Base-by-base conservation (phyloP, 2,329 filamentous ascomycete genomes). In the Botrytis cinerea region DNA sequence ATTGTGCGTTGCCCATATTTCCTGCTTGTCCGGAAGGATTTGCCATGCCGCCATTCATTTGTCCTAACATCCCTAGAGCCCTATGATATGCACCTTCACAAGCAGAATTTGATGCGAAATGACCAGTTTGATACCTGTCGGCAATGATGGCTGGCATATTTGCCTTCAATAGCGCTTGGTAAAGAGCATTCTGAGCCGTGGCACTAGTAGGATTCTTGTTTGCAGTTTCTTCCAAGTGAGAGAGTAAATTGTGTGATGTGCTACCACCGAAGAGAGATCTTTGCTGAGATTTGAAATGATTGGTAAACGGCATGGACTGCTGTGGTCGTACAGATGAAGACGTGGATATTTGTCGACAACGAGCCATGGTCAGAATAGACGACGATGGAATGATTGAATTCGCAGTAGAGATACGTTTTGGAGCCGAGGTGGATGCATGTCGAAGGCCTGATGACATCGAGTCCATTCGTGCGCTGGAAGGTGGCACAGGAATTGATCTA, bases 71-170 rank as follows among this genome's bases (percentile, higher is more conserved):
- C 76, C 90, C 86, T 48, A 98, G 83, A 35, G 96, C 94, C 80
- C 91, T 91, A 70, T 90, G 86, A 82, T 97, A 98, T 38, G 92
- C 88, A 64, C 91, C 88, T 73, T 97, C 93, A n/a, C 92, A 92
- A 20, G 89, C 88, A 25, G 90, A 82, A 81, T 95, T 98, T 32
- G 89, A 90, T 18, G 95, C 95, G 81, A 95, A 99, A 72, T 92
- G 90, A 75, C 93, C 93, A 25, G 92, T 94, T 81, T 94, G 91
- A 82, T 97, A 96, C 79, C 96, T 88, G 83, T 98, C 94, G 74
- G 98, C 88, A 73, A 99, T 86, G 76, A 99, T 97, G 70, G 94
- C 92, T 28, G 95, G 93, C 92, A 98, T 95, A 80, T 97, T 96
- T 70, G 95, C 94, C 81, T 93, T 92, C 72, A 98, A 87, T 22